These are phyloP conservation scores for Aureoboletus auriporus DNA, from an alignment of 768 basidiomycete genomes.

Conservation along the genomic window DNA sequence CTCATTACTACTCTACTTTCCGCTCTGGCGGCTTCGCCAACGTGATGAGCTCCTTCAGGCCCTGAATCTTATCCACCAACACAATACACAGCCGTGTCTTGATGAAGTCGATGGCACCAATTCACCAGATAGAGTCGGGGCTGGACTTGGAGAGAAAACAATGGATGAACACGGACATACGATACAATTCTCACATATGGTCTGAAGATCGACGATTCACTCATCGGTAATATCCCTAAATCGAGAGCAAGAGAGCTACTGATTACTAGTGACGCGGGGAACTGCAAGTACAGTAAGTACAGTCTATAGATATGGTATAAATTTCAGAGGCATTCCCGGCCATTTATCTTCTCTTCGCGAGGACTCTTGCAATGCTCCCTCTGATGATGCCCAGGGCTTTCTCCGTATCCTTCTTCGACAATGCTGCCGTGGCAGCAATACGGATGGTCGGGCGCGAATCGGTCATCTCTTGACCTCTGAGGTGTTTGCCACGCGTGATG, in stretches of 20 bases:
- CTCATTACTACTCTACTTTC: too few relatives aligned
- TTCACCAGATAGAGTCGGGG: background rate
- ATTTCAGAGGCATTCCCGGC: constrained; percentile 10
- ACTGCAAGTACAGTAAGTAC: constrained; percentile 14
- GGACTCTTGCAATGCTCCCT: constrained; percentile 67
- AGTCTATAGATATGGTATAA: constrained; percentile 29
- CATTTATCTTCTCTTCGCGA: constrained; percentile 51
- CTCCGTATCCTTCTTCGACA: constrained; percentile 89
- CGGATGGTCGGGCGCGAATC: constrained; percentile 84
- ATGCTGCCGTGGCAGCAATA: constrained; percentile 71
- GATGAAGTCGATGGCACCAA: background rate
- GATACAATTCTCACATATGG: too few relatives aligned
- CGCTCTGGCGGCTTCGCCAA: too few relatives aligned
- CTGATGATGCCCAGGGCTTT: constrained; percentile 78
- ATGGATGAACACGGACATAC: background rate
- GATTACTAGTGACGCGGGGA: constrained; percentile 7
- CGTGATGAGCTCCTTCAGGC: too few relatives aligned
- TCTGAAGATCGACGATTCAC: too few relatives aligned
- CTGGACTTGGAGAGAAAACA: background rate
- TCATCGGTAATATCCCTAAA: too few relatives aligned
- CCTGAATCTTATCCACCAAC: too few relatives aligned
- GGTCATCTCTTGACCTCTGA: constrained; percentile 78
- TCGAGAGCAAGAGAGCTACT: background rate
- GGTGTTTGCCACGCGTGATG: constrained; percentile 76
- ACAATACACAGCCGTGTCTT: too few relatives aligned